Evolutionary conservation across 2,329 filamentous ascomycete genomes (phyloP).

Genomic region (Lachnellula cervina): DNA sequence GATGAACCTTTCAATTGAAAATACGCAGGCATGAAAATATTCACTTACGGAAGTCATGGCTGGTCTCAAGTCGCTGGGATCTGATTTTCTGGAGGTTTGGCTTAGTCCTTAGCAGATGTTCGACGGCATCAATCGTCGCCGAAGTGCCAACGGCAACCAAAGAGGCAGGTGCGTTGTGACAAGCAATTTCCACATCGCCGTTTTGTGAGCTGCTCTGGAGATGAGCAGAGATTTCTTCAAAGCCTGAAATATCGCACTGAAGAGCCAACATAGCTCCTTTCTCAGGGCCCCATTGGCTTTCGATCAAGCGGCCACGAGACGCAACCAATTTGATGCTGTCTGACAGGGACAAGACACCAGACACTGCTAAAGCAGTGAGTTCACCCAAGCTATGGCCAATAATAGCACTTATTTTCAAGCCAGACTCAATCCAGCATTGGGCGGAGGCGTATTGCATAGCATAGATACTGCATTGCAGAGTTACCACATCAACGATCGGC

Average conservation of each 20-base stretch:
- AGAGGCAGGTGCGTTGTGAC: neutral
- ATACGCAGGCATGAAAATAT: too few species aligned
- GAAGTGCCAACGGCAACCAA: neutral
- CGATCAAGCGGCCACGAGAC: neutral
- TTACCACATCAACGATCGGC: too few species aligned
- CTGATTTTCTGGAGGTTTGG: neutral
- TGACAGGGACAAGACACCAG: neutral
- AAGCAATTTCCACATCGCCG: neutral
- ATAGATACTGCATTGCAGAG: too few species aligned
- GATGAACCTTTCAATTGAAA: too few species aligned
- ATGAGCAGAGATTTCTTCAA: neutral
- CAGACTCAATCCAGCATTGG: neutral
- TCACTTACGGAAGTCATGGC: too few species aligned
- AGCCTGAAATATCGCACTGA: neutral
- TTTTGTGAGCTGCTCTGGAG: neutral
- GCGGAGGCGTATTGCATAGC: too few species aligned
- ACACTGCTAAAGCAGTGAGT: neutral
- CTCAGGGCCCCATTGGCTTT: neutral
- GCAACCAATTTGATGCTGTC: neutral
- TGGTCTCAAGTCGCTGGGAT: too few species aligned
- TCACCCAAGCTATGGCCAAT: neutral
- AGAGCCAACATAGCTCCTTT: neutral
- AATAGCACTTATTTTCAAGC: neutral
- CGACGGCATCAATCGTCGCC: neutral
- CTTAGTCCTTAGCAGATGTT: constrained; percentile 14